Conservation (phyloP, 306 rosid species). For the Morella rubra region DNA sequence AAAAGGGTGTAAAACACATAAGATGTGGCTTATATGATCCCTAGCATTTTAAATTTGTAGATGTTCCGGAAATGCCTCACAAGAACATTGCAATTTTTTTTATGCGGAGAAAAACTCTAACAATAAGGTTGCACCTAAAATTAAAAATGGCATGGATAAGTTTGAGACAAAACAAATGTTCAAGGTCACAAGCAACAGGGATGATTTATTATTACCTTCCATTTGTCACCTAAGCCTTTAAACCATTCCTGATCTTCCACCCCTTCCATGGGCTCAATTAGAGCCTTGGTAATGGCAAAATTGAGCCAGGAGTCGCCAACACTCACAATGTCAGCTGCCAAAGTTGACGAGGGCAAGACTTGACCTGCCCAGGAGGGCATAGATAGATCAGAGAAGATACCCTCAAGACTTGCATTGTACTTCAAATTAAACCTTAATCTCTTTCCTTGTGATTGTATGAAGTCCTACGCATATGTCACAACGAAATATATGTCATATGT, state of each 20-base stretch:
- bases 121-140: not conserved
- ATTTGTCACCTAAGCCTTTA: slow-evolving; percentile 61
- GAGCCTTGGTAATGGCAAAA: slow-evolving; percentile 56
- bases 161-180: not conserved
- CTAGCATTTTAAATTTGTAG: not conserved
- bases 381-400: slow-evolving; percentile 66
- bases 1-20: not conserved
- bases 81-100: not conserved
- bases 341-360: slow-evolving; percentile 53
- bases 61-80: not conserved
- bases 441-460: slow-evolving; percentile 80
- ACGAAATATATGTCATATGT: not conserved
- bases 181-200: slow-evolving; percentile 15
- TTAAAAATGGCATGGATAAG: not conserved
- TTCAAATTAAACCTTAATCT: slow-evolving; percentile 60
- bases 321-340: slow-evolving; percentile 77
- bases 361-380: slow-evolving; percentile 45
- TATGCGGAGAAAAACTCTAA: not conserved
- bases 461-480: slow-evolving; percentile 51
- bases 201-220: slow-evolving; percentile 74
- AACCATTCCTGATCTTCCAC: slow-evolving; percentile 91
- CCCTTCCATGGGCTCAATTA: slow-evolving; percentile 69
- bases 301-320: slow-evolving; percentile 94
- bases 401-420: slow-evolving; percentile 59
- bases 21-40: too few species aligned